phyloP scores from a whole-genome alignment of 306 rosid species.

The Trifolium pratense region DNA sequence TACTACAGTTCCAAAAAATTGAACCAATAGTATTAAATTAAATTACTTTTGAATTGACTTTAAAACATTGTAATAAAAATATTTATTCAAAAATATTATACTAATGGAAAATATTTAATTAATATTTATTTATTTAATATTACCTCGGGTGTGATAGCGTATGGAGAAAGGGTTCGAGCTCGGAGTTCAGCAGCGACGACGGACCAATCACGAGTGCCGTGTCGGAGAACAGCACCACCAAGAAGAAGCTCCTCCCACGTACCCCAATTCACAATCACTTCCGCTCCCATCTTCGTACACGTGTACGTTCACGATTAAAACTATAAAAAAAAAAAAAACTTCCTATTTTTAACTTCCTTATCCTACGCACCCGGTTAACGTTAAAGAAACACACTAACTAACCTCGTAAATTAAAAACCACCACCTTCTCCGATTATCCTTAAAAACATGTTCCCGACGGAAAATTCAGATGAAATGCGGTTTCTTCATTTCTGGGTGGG shows the following conservation, averaged over 20 bases:
- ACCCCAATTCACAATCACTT: constrained; percentile 59
- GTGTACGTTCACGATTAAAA: constrained; percentile 50
- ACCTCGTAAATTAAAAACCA: neutral
- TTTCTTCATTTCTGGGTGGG: neutral
- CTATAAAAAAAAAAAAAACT: constrained; percentile 23
- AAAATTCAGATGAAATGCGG: constrained; percentile 4
- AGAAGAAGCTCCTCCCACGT: constrained; percentile 92
- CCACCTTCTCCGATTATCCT: constrained; percentile 23
- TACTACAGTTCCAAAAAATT: constrained; percentile 6
- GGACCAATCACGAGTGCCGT: constrained; percentile 70
- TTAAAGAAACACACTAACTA: constrained; percentile 41
- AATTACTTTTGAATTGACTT: neutral
- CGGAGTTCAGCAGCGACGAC: constrained; percentile 79
- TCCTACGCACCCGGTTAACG: constrained; percentile 43
- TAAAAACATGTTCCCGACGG: neutral
- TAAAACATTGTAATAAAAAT: neutral
- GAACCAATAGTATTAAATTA: constrained; percentile 1
- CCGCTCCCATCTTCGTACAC: constrained; percentile 57
- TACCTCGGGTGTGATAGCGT: constrained; percentile 73
- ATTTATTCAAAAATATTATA: neutral
- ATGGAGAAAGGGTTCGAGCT: constrained; percentile 54
- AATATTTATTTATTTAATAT: neutral
- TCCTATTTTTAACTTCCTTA: neutral
- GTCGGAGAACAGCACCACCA: constrained; percentile 80
- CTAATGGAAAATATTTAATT: too few relatives aligned